These are phyloP conservation scores for Candida sakaeoensis DNA, from an alignment of 805 yeast species.

Conservation along the genomic window DNA sequence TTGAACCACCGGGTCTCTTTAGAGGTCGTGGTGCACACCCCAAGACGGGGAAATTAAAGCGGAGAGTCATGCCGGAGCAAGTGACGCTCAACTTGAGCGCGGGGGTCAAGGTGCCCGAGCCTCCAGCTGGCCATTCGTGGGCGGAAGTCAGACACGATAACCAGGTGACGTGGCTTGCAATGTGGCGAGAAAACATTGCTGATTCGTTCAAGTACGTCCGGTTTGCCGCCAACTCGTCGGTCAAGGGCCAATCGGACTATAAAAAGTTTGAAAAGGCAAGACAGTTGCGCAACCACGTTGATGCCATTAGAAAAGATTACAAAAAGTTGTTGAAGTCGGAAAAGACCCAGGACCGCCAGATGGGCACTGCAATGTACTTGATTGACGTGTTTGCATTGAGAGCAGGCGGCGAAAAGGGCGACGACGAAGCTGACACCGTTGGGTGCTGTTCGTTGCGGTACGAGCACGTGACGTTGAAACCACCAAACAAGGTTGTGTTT, in stretches of 20 bases:
- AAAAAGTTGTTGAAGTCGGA: conserved; percentile 62
- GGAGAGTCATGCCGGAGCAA: conserved; percentile 85
- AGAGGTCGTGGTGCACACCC: conserved; percentile 98
- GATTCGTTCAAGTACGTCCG: conserved; percentile 83
- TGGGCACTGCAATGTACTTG: conserved; percentile 89
- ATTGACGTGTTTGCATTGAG: conserved; percentile 91
- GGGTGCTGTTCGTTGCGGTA: conserved; percentile 93
- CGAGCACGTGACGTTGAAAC: conserved; percentile 82
- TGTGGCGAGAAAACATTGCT: conserved; percentile 93
- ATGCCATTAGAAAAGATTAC: conserved; percentile 71
- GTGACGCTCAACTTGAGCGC: conserved; percentile 78
- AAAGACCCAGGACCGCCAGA: conserved; percentile 81
- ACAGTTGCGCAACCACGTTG: conserved; percentile 71
- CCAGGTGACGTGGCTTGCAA: conserved; percentile 92
- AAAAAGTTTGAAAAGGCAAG: conserved; percentile 94
- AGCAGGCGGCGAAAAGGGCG: conserved; percentile 98
- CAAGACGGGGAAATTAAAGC: conserved; percentile 85
- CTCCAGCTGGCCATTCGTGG: conserved; percentile 90
- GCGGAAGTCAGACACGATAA: conserved; percentile 85
- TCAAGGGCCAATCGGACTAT: conserved; percentile 87
- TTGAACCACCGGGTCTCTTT: conserved; percentile 95
- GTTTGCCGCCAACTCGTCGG: conserved; percentile 84
- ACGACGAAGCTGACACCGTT: conserved; percentile 96
- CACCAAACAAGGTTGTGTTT: conserved; percentile 81
- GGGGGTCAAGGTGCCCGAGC: conserved; percentile 68